Conservation (phyloP, 23 red algal genomes). For the Cyanidium caldarium region DNA sequence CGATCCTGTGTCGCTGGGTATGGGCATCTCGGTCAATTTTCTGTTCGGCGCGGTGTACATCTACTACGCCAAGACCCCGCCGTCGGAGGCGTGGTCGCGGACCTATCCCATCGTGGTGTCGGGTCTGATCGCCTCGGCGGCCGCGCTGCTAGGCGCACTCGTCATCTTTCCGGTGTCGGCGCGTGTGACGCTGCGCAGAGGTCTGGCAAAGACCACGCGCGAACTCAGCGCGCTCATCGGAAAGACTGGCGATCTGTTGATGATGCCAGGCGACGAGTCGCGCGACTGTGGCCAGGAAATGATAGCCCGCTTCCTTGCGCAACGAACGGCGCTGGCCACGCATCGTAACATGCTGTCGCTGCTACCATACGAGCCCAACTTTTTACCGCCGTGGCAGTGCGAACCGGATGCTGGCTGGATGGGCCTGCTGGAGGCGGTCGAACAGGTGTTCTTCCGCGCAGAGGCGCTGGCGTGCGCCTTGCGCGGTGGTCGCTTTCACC, state of each 20-base stretch:
- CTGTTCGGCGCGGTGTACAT: slow-evolving; percentile 17
- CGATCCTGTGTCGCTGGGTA: neutral
- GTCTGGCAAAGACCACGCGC: neutral
- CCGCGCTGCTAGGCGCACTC: neutral
- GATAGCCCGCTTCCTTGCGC: neutral
- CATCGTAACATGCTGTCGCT: slow-evolving; percentile 15
- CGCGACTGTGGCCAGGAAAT: neutral
- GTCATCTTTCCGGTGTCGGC: slow-evolving; percentile 19
- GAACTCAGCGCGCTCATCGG: slow-evolving; percentile 1
- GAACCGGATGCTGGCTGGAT: slow-evolving; percentile 16
- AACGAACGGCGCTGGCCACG: slow-evolving; percentile 1
- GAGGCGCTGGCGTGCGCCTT: slow-evolving; percentile 10
- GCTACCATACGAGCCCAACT: slow-evolving; percentile 16
- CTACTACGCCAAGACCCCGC: slow-evolving; percentile 21
- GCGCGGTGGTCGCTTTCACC: neutral
- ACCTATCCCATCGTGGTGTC: slow-evolving; percentile 13
- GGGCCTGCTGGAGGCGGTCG: neutral
- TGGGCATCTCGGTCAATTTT: slow-evolving; percentile 23
- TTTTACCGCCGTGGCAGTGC: slow-evolving; percentile 18
- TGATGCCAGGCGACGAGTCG: neutral
- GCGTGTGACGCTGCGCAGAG: neutral
- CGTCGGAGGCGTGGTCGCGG: slow-evolving; percentile 13
- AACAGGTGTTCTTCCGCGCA: slow-evolving; percentile 6
- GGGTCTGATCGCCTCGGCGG: slow-evolving; percentile 6
- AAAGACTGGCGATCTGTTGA: neutral